Evolutionary conservation across 768 basidiomycete genomes (phyloP), one percentile per base, ranked within the genome.

Genomic region (Psilocybe azurescens): DNA sequence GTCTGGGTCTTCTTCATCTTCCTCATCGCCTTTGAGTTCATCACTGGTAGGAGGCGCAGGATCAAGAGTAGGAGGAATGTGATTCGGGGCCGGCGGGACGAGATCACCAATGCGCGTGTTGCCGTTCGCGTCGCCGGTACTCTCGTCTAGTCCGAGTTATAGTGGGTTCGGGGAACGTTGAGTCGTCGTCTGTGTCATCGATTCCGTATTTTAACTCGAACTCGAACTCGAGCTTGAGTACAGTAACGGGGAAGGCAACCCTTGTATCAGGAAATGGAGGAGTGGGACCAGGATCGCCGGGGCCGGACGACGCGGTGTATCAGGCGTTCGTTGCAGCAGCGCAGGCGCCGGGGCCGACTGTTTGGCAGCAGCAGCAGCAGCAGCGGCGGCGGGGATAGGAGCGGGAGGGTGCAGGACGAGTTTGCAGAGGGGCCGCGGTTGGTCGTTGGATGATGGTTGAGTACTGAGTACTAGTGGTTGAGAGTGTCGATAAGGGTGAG

Each of bases 291-390:
- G 20, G 20, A 20, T 20, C 20, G 20, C 20, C 20, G 28, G 51
- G 3, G 16, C 54, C 62, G 18, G 69, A 67, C 48, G 79, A 78
- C 18, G 72, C 74, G 11, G 63, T 78, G 14, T 89, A 89, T 67
- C 81, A 88, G 57, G 86, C 86, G 24, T 85, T 89, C 61, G 83
- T 20, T 89, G 53, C 67, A 77, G 58, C 83, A 87, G 87, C 86
- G 7, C 80, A 83, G 65, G 58, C 51, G 1, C 58, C 58, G 29
- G 58, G 58, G n/a, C 58, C 58, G 11, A 53, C 39, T 44, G 58
- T 58, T 58, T 16, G 56, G 56, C 7, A 30, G 41, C 32, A 46
- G 56, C 8, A 18, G 18, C 38, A 18, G 38, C n/a, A 24, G 44
- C 10, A 14, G n/a, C 18, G 28, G n/a, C n/a, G n/a, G n/a, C n/a